phyloP scores from a whole-genome alignment of 1,284 basidiomycete species.

The Boletus semigastroideus region DNA sequence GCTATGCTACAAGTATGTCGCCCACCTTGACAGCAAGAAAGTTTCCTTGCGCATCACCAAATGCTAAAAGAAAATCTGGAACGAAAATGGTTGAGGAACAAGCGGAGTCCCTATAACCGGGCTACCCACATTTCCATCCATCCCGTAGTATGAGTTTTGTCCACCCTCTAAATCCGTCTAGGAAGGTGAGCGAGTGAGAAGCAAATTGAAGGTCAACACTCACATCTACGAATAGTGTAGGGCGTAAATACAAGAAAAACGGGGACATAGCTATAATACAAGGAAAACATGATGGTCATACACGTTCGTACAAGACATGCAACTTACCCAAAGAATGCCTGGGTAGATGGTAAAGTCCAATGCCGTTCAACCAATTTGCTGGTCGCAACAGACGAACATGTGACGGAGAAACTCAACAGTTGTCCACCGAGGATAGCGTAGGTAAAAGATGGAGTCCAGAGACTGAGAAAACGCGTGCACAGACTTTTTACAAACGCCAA shows the following conservation, averaged over 20 bases:
- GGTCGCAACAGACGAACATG: conserved; percentile 54
- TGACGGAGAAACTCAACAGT: conserved; percentile 24
- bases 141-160: conserved; percentile 65
- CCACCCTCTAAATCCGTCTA: conserved; percentile 80
- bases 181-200: conserved; percentile 1
- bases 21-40: conserved; percentile 75
- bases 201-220: conserved; percentile 16
- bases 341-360: conserved; percentile 76
- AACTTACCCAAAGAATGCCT: conserved; percentile 74
- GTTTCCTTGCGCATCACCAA: conserved; percentile 80
- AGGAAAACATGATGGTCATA: not conserved
- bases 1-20: not conserved
- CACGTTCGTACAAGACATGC: not conserved
- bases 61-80: conserved; percentile 72
- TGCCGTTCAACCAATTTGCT: conserved; percentile 65
- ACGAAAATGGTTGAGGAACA: not conserved
- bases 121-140: conserved; percentile 80
- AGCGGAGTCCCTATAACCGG: not conserved
- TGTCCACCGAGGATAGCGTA: conserved; percentile 32
- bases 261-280: conserved; percentile 65
- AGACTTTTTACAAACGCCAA: conserved; percentile 18
- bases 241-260: conserved; percentile 75
- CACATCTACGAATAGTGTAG: conserved; percentile 80
- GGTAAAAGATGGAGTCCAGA: conserved; percentile 30
- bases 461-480: conserved; percentile 22